Conservation (phyloP, 495 filamentous ascomycete species). For the Margaritispora aquatica region DNA sequence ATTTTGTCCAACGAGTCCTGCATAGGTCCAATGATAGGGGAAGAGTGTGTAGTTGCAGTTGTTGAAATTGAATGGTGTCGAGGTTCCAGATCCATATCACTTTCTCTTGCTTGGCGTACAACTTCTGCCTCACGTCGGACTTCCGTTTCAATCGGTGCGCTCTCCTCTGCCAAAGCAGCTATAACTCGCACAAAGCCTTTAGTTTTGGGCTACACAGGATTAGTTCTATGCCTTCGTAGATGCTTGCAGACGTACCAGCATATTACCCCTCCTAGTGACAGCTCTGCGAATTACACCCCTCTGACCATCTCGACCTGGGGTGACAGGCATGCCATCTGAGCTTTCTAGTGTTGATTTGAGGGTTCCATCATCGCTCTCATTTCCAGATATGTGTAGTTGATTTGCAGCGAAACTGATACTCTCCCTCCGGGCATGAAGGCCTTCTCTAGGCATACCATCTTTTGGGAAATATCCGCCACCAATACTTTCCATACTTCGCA, state of each 20-base stretch:
- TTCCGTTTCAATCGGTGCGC: constrained; percentile 79
- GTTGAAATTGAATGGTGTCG: constrained; percentile 26
- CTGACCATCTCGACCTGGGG: constrained; percentile 33
- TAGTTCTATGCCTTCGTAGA: constrained; percentile 10
- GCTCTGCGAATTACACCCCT: constrained; percentile 55
- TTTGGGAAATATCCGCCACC: constrained; percentile 34
- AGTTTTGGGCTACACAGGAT: constrained; percentile 63
- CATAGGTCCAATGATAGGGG: constrained; percentile 34
- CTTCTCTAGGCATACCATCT: constrained; percentile 36
- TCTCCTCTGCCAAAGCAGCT: constrained; percentile 83
- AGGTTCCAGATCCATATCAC: constrained; percentile 44
- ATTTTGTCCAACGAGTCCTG: constrained; percentile 50
- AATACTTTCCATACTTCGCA: constrained; percentile 45
- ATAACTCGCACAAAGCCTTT: constrained; percentile 91
- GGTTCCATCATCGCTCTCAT: constrained; percentile 71
- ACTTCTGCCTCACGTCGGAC: constrained; percentile 90
- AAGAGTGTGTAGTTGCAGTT: constrained; percentile 47
- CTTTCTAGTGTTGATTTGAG: constrained; percentile 40
- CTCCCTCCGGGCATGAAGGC: constrained; percentile 59
- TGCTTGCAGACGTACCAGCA: constrained; percentile 56
- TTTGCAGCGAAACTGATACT: constrained; percentile 82
- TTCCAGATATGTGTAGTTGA: constrained; percentile 77
- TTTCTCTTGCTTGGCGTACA: constrained; percentile 85
- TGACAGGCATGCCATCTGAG: constrained; percentile 36
- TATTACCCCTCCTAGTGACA: constrained; percentile 81